Conservation (phyloP, 768 basidiomycete species). For the Podaxis rugospora region DNA sequence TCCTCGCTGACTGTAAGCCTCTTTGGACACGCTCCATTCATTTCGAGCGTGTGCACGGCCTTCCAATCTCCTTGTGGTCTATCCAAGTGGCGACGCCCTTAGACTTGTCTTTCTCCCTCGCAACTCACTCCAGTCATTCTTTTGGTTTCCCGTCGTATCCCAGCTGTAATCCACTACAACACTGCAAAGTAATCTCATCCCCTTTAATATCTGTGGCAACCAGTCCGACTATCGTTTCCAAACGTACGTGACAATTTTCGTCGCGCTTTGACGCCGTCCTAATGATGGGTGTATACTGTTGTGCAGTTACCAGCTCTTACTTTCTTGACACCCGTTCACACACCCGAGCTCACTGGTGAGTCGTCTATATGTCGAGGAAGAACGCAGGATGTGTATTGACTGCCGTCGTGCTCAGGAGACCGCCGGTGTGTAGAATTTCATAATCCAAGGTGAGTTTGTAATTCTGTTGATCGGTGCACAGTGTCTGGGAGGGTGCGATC, state of each 20-base stretch:
- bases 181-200: conserved; percentile 27
- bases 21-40: conserved; percentile 45
- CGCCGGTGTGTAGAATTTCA: conserved; percentile 5
- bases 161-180: conserved; percentile 19
- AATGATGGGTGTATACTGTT: conserved; percentile 5
- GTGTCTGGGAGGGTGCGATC: neutral
- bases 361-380: neutral
- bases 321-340: conserved; percentile 10
- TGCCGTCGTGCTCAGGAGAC: neutral
- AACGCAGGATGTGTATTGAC: neutral
- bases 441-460: conserved; percentile 1
- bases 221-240: conserved; percentile 19
- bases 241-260: conserved; percentile 8
- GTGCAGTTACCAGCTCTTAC: neutral
- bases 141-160: conserved; percentile 29
- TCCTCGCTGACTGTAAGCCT: conserved; percentile 25
- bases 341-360: conserved; percentile 15
- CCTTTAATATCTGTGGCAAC: conserved; percentile 17
- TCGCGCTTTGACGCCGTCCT: neutral
- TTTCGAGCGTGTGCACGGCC: conserved; percentile 41
- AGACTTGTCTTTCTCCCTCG: conserved; percentile 24
- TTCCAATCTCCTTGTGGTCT: conserved; percentile 20
- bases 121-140: conserved; percentile 46
- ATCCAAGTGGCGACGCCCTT: conserved; percentile 33
- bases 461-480: neutral